Evolutionary conservation across 495 filamentous ascomycete species (phyloP).

Genomic region (Penicillium ochrochloron): DNA sequence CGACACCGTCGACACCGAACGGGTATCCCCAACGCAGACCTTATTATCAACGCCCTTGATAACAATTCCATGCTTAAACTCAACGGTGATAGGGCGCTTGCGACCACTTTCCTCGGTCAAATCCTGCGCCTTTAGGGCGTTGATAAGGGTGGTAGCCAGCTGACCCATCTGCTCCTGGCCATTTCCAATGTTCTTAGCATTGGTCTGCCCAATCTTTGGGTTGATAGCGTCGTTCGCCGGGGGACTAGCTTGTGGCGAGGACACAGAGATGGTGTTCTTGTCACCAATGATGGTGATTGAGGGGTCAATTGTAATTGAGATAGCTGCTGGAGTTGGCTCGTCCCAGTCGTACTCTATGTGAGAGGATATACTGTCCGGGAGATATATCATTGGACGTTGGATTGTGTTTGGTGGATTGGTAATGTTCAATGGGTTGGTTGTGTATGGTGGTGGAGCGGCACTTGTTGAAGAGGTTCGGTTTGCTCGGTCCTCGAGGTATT

Average conservation of each 20-base stretch:
- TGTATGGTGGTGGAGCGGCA: conserved; percentile 23
- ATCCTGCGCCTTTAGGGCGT: background rate
- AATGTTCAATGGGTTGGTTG: background rate
- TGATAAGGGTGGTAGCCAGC: background rate
- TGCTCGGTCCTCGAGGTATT: conserved; percentile 28
- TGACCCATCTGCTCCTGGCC: background rate
- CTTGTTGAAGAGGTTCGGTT: conserved; percentile 13
- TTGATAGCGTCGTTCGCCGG: background rate
- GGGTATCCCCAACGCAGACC: background rate
- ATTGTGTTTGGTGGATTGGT: background rate
- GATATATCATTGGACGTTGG: conserved; percentile 2
- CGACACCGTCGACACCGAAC: background rate
- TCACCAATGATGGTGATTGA: conserved; percentile 43
- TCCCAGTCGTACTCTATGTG: conserved; percentile 19
- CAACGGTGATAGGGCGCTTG: background rate
- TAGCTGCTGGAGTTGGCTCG: conserved; percentile 9
- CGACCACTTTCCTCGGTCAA: background rate
- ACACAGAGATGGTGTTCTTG: conserved; percentile 37
- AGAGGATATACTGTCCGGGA: background rate
- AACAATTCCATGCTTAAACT: background rate
- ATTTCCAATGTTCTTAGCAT: background rate
- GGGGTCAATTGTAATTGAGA: conserved; percentile 42
- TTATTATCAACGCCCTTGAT: background rate
- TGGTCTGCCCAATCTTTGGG: background rate
- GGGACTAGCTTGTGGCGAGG: conserved; percentile 18